Base-by-base conservation (phyloP, 1,139 yeast genomes). In the Yamadazyma dendronema region DNA sequence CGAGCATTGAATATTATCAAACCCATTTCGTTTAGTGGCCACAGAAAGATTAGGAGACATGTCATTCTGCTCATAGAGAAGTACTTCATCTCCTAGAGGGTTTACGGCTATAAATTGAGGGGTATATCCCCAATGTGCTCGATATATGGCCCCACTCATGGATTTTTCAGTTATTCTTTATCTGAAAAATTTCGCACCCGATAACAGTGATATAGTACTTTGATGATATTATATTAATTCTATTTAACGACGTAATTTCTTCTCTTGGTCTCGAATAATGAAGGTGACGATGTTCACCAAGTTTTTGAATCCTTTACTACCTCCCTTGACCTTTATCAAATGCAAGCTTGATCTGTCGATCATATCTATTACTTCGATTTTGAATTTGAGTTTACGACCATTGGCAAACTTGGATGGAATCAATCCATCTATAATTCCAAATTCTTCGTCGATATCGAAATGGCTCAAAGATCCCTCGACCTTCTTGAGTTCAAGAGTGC, bases 1-100 rank as follows among this genome's bases (percentile, higher is more conserved):
- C 37, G 82, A 65, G 53, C 92, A 82, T 44, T 82, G 86, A 35
- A 88, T 79, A 41, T 77, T 77, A 36, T 81, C 87, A 51, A 86
- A 81, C 9, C 89, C 92, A 24, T 76, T 67, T 35, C 81, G 66
- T 16, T 79, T 76, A 38, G 62, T 61, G 17, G 78, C 47, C 46
- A 77, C 80, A 14, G 63, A 49, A 17, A 83, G 66, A 10, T 64
- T 67, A 41, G 61, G 60, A 15, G 67, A 49, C 72, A n/a, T n/a
- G 0, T 52, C 40, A 7, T 57, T 57, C 13, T 3, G 67, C 45
- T 77, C 78, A 55, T 82, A 81, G 2, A 83, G 58, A 1, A 77
- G 56, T 2, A 84, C 76, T 47, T 81, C 86, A 49, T 84, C 92
- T 0, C 88, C 81, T 27, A 79, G 66, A 1, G 90, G 87, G 40